phyloP scores from a whole-genome alignment of 1,284 basidiomycete species.

The Anthracocystis walkeri region DNA sequence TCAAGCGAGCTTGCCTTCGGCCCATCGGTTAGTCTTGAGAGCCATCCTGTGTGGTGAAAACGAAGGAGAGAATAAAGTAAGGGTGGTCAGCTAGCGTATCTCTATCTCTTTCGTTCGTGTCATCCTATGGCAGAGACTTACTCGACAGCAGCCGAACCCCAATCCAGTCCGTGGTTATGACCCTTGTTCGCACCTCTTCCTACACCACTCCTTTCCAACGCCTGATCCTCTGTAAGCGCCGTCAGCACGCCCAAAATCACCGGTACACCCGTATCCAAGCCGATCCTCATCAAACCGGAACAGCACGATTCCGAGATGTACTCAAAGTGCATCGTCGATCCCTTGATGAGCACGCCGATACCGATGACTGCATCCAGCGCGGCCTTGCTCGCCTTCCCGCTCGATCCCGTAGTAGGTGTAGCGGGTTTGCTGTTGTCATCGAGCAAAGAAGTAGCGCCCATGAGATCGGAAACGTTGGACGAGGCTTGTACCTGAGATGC shows the following conservation, averaged over 20 bases:
- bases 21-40: slow-evolving; percentile 61
- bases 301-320: slow-evolving; percentile 96
- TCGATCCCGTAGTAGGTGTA: slow-evolving; percentile 9
- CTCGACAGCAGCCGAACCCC: slow-evolving; percentile 94
- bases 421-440: slow-evolving; percentile 46
- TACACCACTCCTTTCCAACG: slow-evolving; percentile 88
- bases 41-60: slow-evolving; percentile 52
- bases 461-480: slow-evolving; percentile 80
- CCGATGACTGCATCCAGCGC: slow-evolving; percentile 89
- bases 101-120: neutral
- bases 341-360: slow-evolving; percentile 97
- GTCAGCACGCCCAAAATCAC: slow-evolving; percentile 98
- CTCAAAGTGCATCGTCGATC: slow-evolving; percentile 69
- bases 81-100: neutral
- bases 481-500: slow-evolving; percentile 83
- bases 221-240: slow-evolving; percentile 91
- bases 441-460: slow-evolving; percentile 75
- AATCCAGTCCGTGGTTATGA: slow-evolving; percentile 95
- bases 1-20: slow-evolving; percentile 52
- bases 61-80: neutral
- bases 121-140: slow-evolving; percentile 32
- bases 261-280: slow-evolving; percentile 91
- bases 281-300: slow-evolving; percentile 91
- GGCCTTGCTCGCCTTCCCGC: slow-evolving; percentile 35
- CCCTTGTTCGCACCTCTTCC: slow-evolving; percentile 76